Percentiles rank a stretch among this genome's conserved stretches.
phyloP scores from a whole-genome alignment of 768 basidiomycete species.

The Macrocybe gigantea region DNA sequence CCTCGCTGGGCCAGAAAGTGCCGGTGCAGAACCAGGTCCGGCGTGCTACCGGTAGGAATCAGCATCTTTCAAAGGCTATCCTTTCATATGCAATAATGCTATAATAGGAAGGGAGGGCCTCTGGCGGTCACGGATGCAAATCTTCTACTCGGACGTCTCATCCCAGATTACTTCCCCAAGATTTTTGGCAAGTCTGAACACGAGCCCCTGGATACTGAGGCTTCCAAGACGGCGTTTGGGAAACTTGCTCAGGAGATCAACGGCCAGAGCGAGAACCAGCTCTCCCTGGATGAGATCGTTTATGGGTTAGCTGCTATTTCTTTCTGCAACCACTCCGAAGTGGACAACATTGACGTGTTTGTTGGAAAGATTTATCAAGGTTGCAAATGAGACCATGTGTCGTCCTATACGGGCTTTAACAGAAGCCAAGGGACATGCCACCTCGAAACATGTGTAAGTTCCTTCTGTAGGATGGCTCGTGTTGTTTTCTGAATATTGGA shows the following conservation, averaged over 20 bases:
- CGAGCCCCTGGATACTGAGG: constrained; percentile 75
- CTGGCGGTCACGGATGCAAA: constrained; percentile 93
- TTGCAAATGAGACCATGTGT: constrained; percentile 96
- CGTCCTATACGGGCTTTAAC: constrained; percentile 89
- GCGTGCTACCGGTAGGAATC: constrained; percentile 72
- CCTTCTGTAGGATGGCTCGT: not conserved
- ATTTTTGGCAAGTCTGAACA: constrained; percentile 90
- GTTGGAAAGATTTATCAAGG: constrained; percentile 77
- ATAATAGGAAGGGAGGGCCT: constrained; percentile 77
- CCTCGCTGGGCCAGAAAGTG: constrained; percentile 86
- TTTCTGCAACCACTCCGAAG: not conserved
- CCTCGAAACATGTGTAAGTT: constrained; percentile 62
- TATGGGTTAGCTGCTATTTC: constrained; percentile 55
- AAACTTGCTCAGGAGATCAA: constrained; percentile 68
- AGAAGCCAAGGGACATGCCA: constrained; percentile 83
- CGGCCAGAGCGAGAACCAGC: constrained; percentile 46
- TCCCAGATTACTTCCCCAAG: constrained; percentile 91
- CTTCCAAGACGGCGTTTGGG: constrained; percentile 64
- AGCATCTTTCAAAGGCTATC: not conserved
- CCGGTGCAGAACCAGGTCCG: constrained; percentile 91
- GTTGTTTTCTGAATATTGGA: constrained; percentile 1
- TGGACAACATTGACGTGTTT: not conserved
- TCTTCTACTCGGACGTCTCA: constrained; percentile 78
- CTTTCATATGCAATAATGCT: not conserved
- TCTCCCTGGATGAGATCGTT: constrained; percentile 78